Evolutionary conservation across 345 rosid genomes (phyloP), one percentile per base, ranked within the genome.

Genomic region (Acer yangbiense): DNA sequence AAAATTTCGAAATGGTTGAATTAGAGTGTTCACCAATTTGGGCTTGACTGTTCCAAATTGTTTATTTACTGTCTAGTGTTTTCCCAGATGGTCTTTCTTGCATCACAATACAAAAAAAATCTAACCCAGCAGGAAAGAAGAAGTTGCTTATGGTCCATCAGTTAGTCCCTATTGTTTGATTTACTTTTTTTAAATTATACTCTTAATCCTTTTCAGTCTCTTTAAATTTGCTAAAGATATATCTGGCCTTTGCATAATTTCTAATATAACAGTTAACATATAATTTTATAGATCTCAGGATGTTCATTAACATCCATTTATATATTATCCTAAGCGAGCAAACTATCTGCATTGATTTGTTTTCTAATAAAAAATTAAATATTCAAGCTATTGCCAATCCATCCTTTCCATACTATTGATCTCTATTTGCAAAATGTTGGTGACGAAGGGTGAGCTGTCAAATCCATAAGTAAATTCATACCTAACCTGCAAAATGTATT

Each of bases 131-230:
- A 68, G 25, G 62, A 54, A 52, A 13, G 46, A 16, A 17, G 18
- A 29, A 16, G 4, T 71, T 71, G 63, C 46, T 16, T 71, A 25
- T 55, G 74, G 74, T 29, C 17, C 62, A 71, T 71, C 48, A 71
- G 32, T 29, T 29, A 25, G 48, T 71, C 29, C 64, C 10, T 18
- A 35, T 32, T 52, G 57, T 71, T 18, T 71, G 48, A 55, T 71
- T 13, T 44, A 1, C 50, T 9, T 8, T 46, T 9, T 46, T 44
- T 4, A 4, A 12, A 5, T 18, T 29, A 9, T 7, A 68, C 17
- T 20, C 29, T n/a, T n/a, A 23, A 50, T 70, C 3, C 41, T 25
- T 20, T 21, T n/a, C 32, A 58, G 14, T 72, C 1, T 20, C 52
- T 10, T 46, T 46, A 46, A 46, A 46, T 46, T 2, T 46, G 50